Evolutionary conservation across 768 basidiomycete genomes (phyloP), one percentile per base, ranked within the genome.

Genomic region (Butyriboletus loyo): DNA sequence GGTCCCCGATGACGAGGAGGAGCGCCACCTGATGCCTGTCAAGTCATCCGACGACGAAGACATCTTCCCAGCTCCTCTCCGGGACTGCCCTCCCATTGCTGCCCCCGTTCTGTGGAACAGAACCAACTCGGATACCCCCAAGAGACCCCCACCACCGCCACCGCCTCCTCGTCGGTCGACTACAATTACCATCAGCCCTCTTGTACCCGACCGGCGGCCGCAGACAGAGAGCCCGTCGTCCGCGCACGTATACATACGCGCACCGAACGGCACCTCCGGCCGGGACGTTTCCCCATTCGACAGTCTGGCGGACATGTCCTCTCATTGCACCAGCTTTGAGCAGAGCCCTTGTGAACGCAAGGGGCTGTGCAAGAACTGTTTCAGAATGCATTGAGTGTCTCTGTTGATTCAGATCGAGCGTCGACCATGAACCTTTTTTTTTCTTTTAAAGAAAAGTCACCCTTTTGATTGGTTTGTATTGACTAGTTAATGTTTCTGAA

Each of bases 281-380:
- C 73, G 77, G 50, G 76, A 82, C 52, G 68, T 72, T 32, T 85
- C 85, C 42, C 84, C 86, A 22, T 88, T 88, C 54, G 85, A 87
- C 58, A 86, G 84, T 60, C 73, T 77, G 35, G 70, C 72, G 28
- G 84, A 87, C 55, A 65, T 79, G 35, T 68, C 71, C 22, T 59
- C 56, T 21, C 72, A 68, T 10, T 86, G 87, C 60, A 64, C 55
- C 22, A 73, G 77, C 41, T 86, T 87, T 67, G 79, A 79, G 61
- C 84, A 87, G 70, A 83, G 83, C 63, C 81, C 81, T 38, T 83
- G 84, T 72, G 84, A 87, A 69, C 73, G 76, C 41, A 76, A 77
- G 62, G 84, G 85, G 7, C 74, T 81, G 71, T 87, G 86, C 67
- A 82, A 74, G 56, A 84, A 82, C 57, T 89, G 86, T 66, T 81